These are phyloP conservation scores for Cicer bijugum DNA, from an alignment of 306 rosid species.

Conservation along the genomic window DNA sequence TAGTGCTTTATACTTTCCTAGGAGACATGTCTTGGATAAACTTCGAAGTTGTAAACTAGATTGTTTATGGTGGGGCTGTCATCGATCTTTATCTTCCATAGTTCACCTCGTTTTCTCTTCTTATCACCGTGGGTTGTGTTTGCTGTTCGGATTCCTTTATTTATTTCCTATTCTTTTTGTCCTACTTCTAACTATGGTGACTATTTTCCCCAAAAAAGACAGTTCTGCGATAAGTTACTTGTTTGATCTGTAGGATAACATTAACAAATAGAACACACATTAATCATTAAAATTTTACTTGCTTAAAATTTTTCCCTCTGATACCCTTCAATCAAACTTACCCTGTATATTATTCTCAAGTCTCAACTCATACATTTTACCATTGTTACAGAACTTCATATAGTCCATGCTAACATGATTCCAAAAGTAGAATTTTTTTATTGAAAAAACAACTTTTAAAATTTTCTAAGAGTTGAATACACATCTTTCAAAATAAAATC, in stretches of 20 bases:
- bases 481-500: no score
- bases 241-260: neutral
- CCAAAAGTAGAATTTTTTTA: no score
- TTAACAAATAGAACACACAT: neutral
- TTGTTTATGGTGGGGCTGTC: neutral
- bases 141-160: neutral
- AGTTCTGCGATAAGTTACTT: neutral
- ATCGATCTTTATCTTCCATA: neutral
- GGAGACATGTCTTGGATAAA: neutral
- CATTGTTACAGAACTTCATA: no score
- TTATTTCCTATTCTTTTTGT: neutral
- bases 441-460: no score
- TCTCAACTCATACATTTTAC: neutral
- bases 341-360: conserved; percentile 2
- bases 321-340: neutral
- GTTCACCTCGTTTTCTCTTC: neutral
- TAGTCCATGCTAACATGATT: neutral
- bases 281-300: neutral
- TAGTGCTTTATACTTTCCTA: conserved; percentile 1
- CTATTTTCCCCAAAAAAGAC: neutral
- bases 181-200: neutral
- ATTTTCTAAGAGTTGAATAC: no score
- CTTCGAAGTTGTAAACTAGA: neutral
- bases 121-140: neutral
- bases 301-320: neutral